phyloP scores from a whole-genome alignment of 1,284 basidiomycete species.

The Naganishia cerealis region DNA sequence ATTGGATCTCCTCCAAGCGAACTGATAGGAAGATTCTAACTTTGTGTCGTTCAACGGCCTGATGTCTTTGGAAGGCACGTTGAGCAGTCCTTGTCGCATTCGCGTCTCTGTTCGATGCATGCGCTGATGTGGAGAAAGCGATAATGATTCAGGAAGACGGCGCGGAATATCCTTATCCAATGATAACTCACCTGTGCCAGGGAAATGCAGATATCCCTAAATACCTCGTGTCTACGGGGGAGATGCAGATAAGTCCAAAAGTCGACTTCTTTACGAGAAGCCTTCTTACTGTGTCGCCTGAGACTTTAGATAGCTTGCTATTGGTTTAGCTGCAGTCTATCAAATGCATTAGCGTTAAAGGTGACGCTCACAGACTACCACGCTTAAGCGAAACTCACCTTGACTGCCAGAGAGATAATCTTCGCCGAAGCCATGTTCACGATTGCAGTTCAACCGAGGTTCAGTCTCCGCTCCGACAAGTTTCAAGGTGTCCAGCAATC shows the following conservation, averaged over 20 bases:
- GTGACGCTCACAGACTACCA: slow-evolving; percentile 16
- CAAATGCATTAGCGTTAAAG: slow-evolving; percentile 31
- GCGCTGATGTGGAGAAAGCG: slow-evolving; percentile 39
- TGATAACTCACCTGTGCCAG: slow-evolving; percentile 64
- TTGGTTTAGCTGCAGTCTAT: slow-evolving; percentile 81
- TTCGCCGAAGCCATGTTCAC: slow-evolving; percentile 67
- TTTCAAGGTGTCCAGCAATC: background rate
- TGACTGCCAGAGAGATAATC: slow-evolving; percentile 65
- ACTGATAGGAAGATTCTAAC: slow-evolving; percentile 55
- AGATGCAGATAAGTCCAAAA: slow-evolving; percentile 17
- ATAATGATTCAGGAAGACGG: slow-evolving; percentile 4
- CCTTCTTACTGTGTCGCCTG: slow-evolving; percentile 71
- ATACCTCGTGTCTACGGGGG: slow-evolving; percentile 67
- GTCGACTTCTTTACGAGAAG: slow-evolving; percentile 31
- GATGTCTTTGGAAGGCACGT: slow-evolving; percentile 71
- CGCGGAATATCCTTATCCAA: background rate
- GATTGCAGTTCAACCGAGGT: background rate
- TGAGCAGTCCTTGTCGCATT: slow-evolving; percentile 74
- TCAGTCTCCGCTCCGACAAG: background rate
- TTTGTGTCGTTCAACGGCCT: slow-evolving; percentile 78
- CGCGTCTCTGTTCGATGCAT: slow-evolving; percentile 77
- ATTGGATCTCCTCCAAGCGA: background rate
- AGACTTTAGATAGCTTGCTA: slow-evolving; percentile 69
- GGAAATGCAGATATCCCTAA: slow-evolving; percentile 70
- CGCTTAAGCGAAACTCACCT: slow-evolving; percentile 57